Percentiles rank a stretch among this genome's conserved stretches.
Conservation (phyloP, 2,329 filamentous ascomycete genomes). For the Ceratocystis lukuohia region DNA sequence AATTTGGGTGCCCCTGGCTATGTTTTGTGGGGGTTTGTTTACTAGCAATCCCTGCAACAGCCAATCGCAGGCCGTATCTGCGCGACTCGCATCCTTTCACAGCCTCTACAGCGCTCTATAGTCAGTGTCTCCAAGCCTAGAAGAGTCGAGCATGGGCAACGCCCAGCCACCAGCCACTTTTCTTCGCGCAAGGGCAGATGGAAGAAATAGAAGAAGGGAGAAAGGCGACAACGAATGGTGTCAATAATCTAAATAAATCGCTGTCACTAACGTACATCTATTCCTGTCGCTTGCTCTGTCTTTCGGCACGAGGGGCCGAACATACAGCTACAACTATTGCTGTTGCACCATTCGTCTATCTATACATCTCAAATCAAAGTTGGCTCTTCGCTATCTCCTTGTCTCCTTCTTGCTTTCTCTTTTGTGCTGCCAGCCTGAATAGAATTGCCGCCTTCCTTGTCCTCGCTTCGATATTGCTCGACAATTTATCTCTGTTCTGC, state of each 20-base stretch:
- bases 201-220: slow-evolving; percentile 5
- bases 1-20: not conserved
- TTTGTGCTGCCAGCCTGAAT: too few species aligned
- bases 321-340: too few species aligned
- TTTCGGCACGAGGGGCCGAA: too few species aligned
- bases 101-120: not conserved
- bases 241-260: not conserved
- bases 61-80: slow-evolving; percentile 12
- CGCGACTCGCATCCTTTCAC: slow-evolving; percentile 12
- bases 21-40: slow-evolving; percentile 18
- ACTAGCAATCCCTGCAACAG: slow-evolving; percentile 10
- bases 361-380: too few species aligned
- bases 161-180: slow-evolving; percentile 9
- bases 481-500: too few species aligned
- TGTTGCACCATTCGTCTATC: too few species aligned
- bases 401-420: too few species aligned
- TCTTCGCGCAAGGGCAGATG: slow-evolving; percentile 7
- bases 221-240: not conserved
- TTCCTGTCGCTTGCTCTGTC: too few species aligned
- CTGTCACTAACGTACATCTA: too few species aligned
- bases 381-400: too few species aligned
- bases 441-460: too few species aligned
- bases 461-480: too few species aligned
- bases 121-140: not conserved
- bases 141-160: not conserved